Evolutionary conservation across 2,329 filamentous ascomycete species (phyloP).

Genomic region (Xylariaceae sp.): DNA sequence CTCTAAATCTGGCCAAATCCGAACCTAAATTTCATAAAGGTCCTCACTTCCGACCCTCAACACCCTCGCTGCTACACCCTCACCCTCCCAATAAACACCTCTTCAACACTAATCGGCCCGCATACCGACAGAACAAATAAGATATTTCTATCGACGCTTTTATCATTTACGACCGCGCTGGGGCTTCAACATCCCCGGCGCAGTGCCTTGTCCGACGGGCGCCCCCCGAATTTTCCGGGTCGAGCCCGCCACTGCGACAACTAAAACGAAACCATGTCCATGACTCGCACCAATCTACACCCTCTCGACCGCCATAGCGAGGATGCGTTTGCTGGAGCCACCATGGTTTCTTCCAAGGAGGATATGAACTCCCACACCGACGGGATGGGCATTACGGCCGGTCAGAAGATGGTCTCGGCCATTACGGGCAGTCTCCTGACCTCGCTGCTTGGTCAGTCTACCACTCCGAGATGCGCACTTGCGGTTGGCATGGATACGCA

Average conservation of each 20-base stretch:
- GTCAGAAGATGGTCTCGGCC: conserved; percentile 93
- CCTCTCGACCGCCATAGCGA: conserved; percentile 41
- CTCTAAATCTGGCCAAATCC: too few relatives aligned
- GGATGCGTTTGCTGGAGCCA: conserved; percentile 33
- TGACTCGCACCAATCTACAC: conserved; percentile 21
- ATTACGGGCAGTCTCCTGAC: conserved; percentile 88
- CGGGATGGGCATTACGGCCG: conserved; percentile 68
- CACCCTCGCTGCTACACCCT: too few relatives aligned
- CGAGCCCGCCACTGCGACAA: conserved; percentile 20
- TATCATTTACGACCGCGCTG: too few relatives aligned
- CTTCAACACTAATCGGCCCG: too few relatives aligned
- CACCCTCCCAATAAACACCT: too few relatives aligned
- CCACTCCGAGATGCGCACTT: neutral
- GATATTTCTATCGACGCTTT: too few relatives aligned
- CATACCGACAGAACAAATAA: too few relatives aligned
- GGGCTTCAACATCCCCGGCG: neutral
- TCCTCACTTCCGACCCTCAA: too few relatives aligned
- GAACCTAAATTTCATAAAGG: too few relatives aligned
- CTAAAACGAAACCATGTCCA: conserved; percentile 16
- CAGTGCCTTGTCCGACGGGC: conserved; percentile 14
- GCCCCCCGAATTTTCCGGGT: conserved; percentile 28
- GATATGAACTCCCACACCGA: conserved; percentile 42
- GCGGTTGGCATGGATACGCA: neutral
- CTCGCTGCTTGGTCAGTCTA: conserved; percentile 72
- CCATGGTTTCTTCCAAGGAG: conserved; percentile 34